Base-by-base conservation (phyloP, 805 yeast species). In the Maudiozyma saulgeensis region DNA sequence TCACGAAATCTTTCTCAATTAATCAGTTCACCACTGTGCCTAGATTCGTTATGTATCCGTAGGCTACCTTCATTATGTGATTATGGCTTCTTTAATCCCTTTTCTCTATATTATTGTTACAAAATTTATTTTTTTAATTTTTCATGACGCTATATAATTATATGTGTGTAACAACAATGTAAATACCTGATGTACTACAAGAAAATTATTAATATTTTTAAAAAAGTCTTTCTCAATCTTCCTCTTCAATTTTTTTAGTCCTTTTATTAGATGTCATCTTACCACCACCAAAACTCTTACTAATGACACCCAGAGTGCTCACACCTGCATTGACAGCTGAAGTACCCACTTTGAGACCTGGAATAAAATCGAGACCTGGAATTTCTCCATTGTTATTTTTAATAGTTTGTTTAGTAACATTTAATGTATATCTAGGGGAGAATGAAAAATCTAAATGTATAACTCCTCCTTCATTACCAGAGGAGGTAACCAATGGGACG, bases 401-500 rank as follows among this genome's bases (percentile, higher is more conserved):
- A 43, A 68, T 69, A 41, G 55, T 63, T 51, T 51, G 66, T 55
- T 56, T 67, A 56, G 53, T 70, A 55, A 57, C 76, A 38, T 58
- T 66, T 49, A 80, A 68, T 19, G 87, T 74, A 60, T 83, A 86
- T 43, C 78, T 78, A 1, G 96, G 95, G 55, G 75, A 73, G 71
- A 87, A 88, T 2, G 74, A 63, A 48, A 82, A 69, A 46, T 73
- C 72, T 45, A 87, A 64, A 48, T 75, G 76, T 2, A 84, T 70
- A 6, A 71, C 69, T 54, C 97, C 97, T 6, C 74, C 70, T 54
- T 64, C 66, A 35, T 60, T 58, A 26, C 71, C 74, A 31, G 70
- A 60, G 44, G 64, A 68, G 19, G 66, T 74, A 7, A 51, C 56
- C 21, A 63, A 46, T 2, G 78, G 77, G 42, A 81, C 67, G 41